Conservation (phyloP, 1,139 yeast genomes). For the Geotrichum histeridarum region DNA sequence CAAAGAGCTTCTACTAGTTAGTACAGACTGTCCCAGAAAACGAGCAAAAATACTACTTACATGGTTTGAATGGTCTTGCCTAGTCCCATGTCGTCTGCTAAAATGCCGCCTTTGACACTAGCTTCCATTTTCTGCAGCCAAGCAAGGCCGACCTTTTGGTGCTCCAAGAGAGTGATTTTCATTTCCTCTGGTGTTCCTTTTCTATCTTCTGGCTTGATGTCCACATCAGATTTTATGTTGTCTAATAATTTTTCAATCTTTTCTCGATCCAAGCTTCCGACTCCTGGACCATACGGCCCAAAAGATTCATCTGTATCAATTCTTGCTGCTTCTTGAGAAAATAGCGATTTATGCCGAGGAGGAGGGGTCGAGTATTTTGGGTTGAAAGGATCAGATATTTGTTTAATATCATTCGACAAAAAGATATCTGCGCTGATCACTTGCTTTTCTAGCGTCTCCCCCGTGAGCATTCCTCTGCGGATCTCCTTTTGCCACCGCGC, state of each 20-base stretch:
- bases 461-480: no score
- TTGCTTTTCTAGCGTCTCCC: no score
- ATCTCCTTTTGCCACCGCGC: no score
- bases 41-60: conserved; percentile 25
- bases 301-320: not conserved
- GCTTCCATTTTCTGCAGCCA: conserved; percentile 73
- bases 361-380: no score
- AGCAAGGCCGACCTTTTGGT: conserved; percentile 77
- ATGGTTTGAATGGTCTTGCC: conserved; percentile 87
- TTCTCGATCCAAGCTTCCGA: conserved; percentile 27
- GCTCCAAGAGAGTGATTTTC: conserved; percentile 63
- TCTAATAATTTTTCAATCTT: conserved; percentile 54
- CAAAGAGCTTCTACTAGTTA: conserved; percentile 39
- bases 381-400: no score
- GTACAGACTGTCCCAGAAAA: conserved; percentile 1
- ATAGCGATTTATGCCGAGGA: not conserved
- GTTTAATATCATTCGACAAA: no score
- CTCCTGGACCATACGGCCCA: conserved; percentile 8
- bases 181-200: conserved; percentile 67
- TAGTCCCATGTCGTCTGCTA: conserved; percentile 93
- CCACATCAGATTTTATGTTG: conserved; percentile 58
- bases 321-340: not conserved
- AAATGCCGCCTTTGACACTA: conserved; percentile 61
- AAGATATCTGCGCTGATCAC: no score
- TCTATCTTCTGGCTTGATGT: conserved; percentile 43